Evolutionary conservation across 352 stramenopile species (phyloP).

Genomic region (Pythium scleroteichum): DNA sequence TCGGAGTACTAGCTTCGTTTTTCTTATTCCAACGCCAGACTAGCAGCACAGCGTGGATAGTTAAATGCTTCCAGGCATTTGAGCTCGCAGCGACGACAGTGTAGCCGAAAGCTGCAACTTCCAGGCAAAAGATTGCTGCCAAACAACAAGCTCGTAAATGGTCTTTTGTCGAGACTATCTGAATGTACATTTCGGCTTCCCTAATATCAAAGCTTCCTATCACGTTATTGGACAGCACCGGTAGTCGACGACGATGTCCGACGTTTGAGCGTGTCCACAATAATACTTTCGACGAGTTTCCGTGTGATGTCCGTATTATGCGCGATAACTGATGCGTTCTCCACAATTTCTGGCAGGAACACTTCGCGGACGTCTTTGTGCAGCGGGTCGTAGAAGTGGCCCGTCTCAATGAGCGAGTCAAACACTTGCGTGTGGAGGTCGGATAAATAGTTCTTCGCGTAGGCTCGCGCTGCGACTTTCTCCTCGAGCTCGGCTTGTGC

Average conservation of each 20-base stretch:
- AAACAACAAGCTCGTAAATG: too few relatives aligned
- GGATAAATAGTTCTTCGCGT: conserved; percentile 87
- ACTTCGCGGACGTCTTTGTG: conserved; percentile 73
- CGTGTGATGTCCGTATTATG: conserved; percentile 42
- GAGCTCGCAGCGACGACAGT: too few relatives aligned
- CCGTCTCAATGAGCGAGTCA: conserved; percentile 79
- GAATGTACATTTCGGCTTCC: too few relatives aligned
- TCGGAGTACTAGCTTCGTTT: too few relatives aligned
- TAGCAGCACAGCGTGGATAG: too few relatives aligned
- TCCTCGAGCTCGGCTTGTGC: conserved; percentile 88
- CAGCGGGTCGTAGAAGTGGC: conserved; percentile 91
- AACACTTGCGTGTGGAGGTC: conserved; percentile 89
- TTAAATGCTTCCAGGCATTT: too few relatives aligned
- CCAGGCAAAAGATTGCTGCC: too few relatives aligned
- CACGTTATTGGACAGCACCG: too few relatives aligned
- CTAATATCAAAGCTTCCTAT: too few relatives aligned
- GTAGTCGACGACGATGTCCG: conserved; percentile 12
- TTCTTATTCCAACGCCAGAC: too few relatives aligned
- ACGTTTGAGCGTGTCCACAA: conserved; percentile 38
- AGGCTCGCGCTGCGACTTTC: conserved; percentile 90
- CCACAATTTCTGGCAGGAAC: conserved; percentile 76
- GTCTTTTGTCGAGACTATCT: too few relatives aligned
- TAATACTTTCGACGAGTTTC: conserved; percentile 35
- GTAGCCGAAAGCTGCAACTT: too few relatives aligned
- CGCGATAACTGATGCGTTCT: conserved; percentile 43